phyloP scores from a whole-genome alignment of 768 basidiomycete genomes.

The Leccinum subtestaceum region DNA sequence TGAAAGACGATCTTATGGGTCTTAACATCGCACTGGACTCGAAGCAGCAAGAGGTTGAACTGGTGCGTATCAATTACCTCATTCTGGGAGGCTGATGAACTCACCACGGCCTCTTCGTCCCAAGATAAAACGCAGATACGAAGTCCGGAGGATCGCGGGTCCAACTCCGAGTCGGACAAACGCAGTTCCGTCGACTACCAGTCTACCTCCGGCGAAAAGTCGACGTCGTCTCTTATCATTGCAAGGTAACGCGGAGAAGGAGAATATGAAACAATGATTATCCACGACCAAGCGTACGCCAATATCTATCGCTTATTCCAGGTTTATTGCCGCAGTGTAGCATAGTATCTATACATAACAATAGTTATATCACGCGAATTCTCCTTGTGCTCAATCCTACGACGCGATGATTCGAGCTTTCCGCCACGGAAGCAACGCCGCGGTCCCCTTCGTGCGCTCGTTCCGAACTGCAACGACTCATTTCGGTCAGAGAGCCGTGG shows the following conservation, averaged over 20 bases:
- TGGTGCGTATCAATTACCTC: conserved; percentile 49
- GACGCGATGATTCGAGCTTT: conserved; percentile 5
- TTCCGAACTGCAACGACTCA: conserved; percentile 32
- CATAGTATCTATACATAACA: not conserved
- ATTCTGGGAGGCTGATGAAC: not conserved
- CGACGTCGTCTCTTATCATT: not conserved
- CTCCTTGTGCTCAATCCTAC: not conserved
- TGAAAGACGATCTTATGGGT: conserved; percentile 77
- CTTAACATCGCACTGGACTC: conserved; percentile 90
- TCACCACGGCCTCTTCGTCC: conserved; percentile 6
- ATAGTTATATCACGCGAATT: not conserved
- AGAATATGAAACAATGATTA: not conserved
- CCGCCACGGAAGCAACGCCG: not conserved
- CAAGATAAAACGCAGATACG: conserved; percentile 64
- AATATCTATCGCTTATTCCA: conserved; percentile 10
- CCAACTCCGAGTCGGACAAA: conserved; percentile 57
- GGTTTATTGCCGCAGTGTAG: not conserved
- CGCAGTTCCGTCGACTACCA: conserved; percentile 19
- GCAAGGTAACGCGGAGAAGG: not conserved
- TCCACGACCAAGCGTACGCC: conserved; percentile 5
- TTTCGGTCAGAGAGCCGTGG: conserved; percentile 55
- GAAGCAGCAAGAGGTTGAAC: conserved; percentile 90
- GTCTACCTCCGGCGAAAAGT: not conserved
- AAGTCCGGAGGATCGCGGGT: conserved; percentile 54
- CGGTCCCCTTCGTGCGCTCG: conserved; percentile 9